Base-by-base conservation (phyloP, 139 green algal genomes). In the Marvania coccoides region DNA sequence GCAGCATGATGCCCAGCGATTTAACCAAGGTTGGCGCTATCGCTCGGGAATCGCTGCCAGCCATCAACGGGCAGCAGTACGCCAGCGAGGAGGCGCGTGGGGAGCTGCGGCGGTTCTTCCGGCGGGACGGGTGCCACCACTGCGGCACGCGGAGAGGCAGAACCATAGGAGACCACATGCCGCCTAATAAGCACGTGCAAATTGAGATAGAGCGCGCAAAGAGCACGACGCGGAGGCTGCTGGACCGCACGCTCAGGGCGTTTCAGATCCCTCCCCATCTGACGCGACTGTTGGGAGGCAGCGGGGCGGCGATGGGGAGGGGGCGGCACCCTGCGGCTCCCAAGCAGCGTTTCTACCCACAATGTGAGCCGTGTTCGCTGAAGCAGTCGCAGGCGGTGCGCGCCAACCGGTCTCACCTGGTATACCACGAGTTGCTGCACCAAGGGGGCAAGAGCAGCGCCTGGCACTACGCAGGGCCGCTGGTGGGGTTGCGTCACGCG, bases 101-200 rank as follows among this genome's bases (percentile, higher is more conserved):
- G 2, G 79, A 86, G 79, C 76, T 86, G 55, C 34, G 37, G 8
- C 53, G 74, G 15, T 54, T 84, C 33, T 81, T 85, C 59, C 55
- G 63, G 23, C 63, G 73, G 29, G 70, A 90, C 39, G 87, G 87
- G 1, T 94, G 87, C 74, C 87, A 94, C 67, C 85, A 92, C 71
- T 94, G 87, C 72, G 87, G 87, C 35, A 76, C 45, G 33, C 76
- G 46, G 5, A 65, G 58, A 15, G 73, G 78, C 15, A 28, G 39
- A 1, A 71, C 84, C 4, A 82, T 94, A 34, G 87, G 79, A 6
- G 87, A 94, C 55, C 87, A 94, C 71, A 94, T 94, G 73, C 87
- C 87, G 8, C 87, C 87, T 30, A 92, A 93, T 76, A 87, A 90
- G 67, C 53, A 80, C 15, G 63, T 83, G 7, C 55, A 62, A 13